Evolutionary conservation across 257 asterid species (phyloP), one percentile per base, ranked within the genome.

Genomic region (Ilex asprella): DNA sequence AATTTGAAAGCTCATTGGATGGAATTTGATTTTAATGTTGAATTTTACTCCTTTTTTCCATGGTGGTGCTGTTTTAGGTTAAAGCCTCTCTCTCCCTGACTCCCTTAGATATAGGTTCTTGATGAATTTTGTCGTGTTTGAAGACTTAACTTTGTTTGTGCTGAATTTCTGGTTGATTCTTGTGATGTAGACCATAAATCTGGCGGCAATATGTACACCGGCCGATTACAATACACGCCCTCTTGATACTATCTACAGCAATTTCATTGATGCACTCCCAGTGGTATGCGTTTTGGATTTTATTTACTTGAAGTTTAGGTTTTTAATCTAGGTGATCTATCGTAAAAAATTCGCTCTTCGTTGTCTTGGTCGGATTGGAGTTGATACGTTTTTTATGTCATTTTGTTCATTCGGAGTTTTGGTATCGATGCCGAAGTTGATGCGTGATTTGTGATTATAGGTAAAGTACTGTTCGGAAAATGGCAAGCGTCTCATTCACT

Each of bases 181-280:
- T 78, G 72, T 68, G 59, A 58, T 63, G 64, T 56, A 89, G 97
- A 79, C 81, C 7, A 64, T 89, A 64, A 89, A 89, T 74, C 97
- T 89, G 67, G 97, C 97, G 31, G 95, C 97, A 76, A 86, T 89
- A 68, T 89, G 97, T 77, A 89, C 97, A 61, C 97, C 97, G 66
- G 95, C 95, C 2, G 97, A 89, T 70, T 89, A 89, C 78, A 89
- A 89, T 58, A 89, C 94, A 1, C 91, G 97, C 52, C 97, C 97
- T 0, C 90, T 86, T n/a, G 97, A 89, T 74, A 89, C 97, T 12
- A 89, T 89, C 59, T 86, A 83, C 83, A 89, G 95, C 92, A 89
- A 89, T 73, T 89, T 89, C 75, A 79, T 81, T 56, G 97, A 89
- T 75, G 97, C 97, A 58, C 86, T 89, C 62, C 95, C 97, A 0